Base-by-base conservation (phyloP, 306 rosid species). In the Acacia melanoxylon region DNA sequence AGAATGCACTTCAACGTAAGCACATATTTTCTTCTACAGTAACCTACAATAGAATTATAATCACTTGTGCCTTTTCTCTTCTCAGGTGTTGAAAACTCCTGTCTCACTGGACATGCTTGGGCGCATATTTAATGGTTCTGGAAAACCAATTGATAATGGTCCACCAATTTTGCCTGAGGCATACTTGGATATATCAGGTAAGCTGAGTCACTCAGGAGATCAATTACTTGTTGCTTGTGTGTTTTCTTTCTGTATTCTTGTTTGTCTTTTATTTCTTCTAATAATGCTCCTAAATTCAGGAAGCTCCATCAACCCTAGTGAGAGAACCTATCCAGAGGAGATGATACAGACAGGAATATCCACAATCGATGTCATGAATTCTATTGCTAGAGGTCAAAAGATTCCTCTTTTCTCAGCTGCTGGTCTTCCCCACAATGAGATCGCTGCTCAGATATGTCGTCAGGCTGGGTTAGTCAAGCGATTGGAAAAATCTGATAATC, bases 281-380 rank as follows among this genome's bases (percentile, higher is more conserved):
- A 75, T 66, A 59, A 76, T 75, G 67, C 25, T 77, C 41, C 78
- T 62, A 82, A 79, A 82, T 85, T 33, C 83, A 96, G 99, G 99
- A 80, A 96, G 99, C 86, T 96, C 99, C 76, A 96, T 96, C 85
- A 96, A 96, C 86, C 99, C 99, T 66, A 96, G 99, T 85, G 99
- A 96, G 90, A 92, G 99, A 86, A 96, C 99, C 44, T 96, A 93
- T 91, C 99, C 99, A 0, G 99, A 96, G 89, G 99, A 96, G 89
- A 96, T 96, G 99, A 96, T 96, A 71, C 99, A 96, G 86, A 96
- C 99, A 2, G 99, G 99, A 79, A 96, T 96, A 83, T 96, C 99
- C 61, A 96, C 99, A 11, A 96, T 96, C 81, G 99, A 96, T 82
- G 99, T 96, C 80, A 96, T 96, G 99, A 96, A 96, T 84, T 96